Evolutionary conservation across 2,329 filamentous ascomycete species (phyloP), one percentile per base, ranked within the genome.

Genomic region (Exserohilum rostratum): DNA sequence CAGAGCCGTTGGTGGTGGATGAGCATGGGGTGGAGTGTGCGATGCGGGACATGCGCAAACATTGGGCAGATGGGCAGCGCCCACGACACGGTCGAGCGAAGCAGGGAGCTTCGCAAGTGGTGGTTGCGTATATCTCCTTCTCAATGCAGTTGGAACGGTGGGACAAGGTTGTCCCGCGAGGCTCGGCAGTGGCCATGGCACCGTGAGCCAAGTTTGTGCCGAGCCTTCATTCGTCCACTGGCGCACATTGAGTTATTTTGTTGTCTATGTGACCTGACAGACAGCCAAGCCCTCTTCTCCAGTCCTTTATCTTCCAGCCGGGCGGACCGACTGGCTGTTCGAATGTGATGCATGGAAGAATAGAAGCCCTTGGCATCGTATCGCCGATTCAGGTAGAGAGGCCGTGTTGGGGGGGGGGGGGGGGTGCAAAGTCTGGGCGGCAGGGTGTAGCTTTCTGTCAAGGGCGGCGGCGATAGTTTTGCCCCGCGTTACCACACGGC

Each of bases 91-190:
- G 57, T 60, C 59, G 49, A 51, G 58, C 47, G 40, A 50, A 7
- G 7, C 22, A 53, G 47, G 42, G 44, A 39, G 44, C 43, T 53
- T 53, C 48, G 46, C 48, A 49, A 53, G 52, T 50, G 55, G 57
- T 53, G 58, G 51, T 58, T 48, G 46, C 57, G 43, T 45, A 56
- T 62, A 54, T 62, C 54, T 64, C 62, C 62, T 64, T 60, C 62
- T 62, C 54, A 34, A 49, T 61, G 37, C 43, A 57, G 56, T 51
- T 55, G 62, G 57, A 42, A 44, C 46, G 45, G 55, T 55, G 48
- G 33, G 25, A 48, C 30, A 37, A 46, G 43, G 55, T 55, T 62
- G 59, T 56, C 46, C 20, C 55, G 50, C 31, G 25, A 40, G 12
- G 22, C 62, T 65, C 62, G 62, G 62, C 61, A 13, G 35, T 39